Conservation (phyloP, 2,329 filamentous ascomycete genomes). For the Colletotrichum orchidophilum region DNA sequence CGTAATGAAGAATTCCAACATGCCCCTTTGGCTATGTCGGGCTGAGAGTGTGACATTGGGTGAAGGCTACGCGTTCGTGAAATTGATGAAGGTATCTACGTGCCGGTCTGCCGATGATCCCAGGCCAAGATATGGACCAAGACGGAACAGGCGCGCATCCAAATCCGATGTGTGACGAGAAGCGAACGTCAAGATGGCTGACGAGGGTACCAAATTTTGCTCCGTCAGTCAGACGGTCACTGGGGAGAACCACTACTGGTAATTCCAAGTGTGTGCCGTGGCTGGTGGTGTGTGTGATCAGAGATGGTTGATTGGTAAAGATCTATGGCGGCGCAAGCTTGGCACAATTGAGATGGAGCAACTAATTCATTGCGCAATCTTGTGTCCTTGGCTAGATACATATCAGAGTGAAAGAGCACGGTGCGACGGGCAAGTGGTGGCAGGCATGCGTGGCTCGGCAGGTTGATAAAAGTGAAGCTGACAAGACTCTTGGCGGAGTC, state of each 20-base stretch:
- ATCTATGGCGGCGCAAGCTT: background rate
- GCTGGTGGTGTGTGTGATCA: background rate
- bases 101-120: conserved; percentile 3
- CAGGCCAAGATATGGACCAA: background rate
- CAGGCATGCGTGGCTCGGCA: too few species aligned
- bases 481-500: conserved; percentile 21
- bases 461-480: conserved; percentile 18
- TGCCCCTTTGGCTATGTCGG: background rate
- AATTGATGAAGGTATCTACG: background rate
- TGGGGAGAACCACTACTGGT: background rate
- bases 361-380: background rate
- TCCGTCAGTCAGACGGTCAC: background rate
- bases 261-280: background rate
- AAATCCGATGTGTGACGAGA: background rate
- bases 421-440: background rate
- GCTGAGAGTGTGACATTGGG: background rate
- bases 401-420: background rate
- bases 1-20: background rate
- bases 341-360: background rate
- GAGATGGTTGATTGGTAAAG: background rate
- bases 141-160: background rate
- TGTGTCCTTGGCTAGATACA: background rate
- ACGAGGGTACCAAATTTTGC: background rate
- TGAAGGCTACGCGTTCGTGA: background rate
- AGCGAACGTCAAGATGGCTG: background rate